These are phyloP conservation scores for Spinellus fusiger DNA, from an alignment of 192 early-diverging fungal species.

Conservation along the genomic window DNA sequence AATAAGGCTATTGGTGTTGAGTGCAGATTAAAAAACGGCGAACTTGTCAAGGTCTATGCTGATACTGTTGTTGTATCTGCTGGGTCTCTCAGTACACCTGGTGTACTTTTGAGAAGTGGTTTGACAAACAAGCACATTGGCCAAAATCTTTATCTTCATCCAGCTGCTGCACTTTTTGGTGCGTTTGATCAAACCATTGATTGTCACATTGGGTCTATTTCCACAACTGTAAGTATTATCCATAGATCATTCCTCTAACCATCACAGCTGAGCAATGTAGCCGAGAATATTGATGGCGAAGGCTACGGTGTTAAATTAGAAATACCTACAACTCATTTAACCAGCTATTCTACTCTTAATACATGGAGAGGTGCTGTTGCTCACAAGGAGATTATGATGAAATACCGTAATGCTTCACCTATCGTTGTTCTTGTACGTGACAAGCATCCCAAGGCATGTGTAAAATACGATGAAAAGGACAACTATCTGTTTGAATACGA, in stretches of 20 bases:
- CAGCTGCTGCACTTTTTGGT: conserved; percentile 55
- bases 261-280: conserved; percentile 33
- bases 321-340: conserved; percentile 50
- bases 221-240: conserved; percentile 51
- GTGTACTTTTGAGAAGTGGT: conserved; percentile 54
- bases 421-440: conserved; percentile 59
- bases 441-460: conserved; percentile 43
- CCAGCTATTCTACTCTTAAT: conserved; percentile 26
- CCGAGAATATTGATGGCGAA: conserved; percentile 53
- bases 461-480: conserved; percentile 38
- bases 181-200: conserved; percentile 52
- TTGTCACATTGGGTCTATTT: conserved; percentile 51
- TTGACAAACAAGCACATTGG: conserved; percentile 70
- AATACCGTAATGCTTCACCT: conserved; percentile 39
- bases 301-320: conserved; percentile 68
- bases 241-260: not conserved
- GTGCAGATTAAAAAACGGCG: conserved; percentile 10
- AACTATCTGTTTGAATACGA: conserved; percentile 43
- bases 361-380: conserved; percentile 45
- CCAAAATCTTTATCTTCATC: conserved; percentile 58
- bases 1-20: conserved; percentile 56
- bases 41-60: conserved; percentile 40
- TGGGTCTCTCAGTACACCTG: conserved; percentile 63
- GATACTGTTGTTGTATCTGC: conserved; percentile 53
- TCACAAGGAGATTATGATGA: conserved; percentile 49